These are phyloP conservation scores for Alternaria panax DNA, from an alignment of 2,329 filamentous ascomycete species.

Conservation along the genomic window DNA sequence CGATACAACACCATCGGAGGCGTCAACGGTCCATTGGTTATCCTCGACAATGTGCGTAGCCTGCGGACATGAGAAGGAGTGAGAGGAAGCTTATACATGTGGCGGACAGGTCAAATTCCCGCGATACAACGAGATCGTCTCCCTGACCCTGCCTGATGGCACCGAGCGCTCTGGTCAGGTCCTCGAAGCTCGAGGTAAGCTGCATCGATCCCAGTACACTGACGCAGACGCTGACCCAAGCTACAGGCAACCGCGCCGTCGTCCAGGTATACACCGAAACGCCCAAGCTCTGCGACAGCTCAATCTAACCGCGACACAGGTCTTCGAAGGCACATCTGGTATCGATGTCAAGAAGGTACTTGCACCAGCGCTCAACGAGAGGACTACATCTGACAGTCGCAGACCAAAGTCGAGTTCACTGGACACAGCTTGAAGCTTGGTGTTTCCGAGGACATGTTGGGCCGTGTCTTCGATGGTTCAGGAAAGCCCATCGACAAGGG, in stretches of 20 bases:
- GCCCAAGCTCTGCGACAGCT: not conserved
- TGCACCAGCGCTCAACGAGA: slow-evolving; percentile 13
- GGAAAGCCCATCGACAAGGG: slow-evolving; percentile 99
- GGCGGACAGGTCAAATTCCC: slow-evolving; percentile 88
- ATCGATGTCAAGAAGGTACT: slow-evolving; percentile 95
- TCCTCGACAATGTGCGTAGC: slow-evolving; percentile 86
- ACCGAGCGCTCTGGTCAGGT: slow-evolving; percentile 93
- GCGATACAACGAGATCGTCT: slow-evolving; percentile 97
- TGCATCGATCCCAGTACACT: not conserved
- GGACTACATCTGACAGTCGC: slow-evolving; percentile 34
- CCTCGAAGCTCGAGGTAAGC: slow-evolving; percentile 90
- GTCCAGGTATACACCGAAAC: slow-evolving; percentile 73
- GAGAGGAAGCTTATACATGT: slow-evolving; percentile 30
- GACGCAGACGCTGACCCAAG: slow-evolving; percentile 24
- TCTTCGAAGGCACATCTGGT: slow-evolving; percentile 95
- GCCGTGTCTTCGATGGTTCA: slow-evolving; percentile 97
- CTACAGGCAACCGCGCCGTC: slow-evolving; percentile 84
- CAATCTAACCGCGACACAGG: slow-evolving; percentile 62
- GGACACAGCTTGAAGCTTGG: slow-evolving; percentile 97
- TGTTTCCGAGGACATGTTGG: slow-evolving; percentile 99
- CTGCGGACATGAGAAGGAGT: slow-evolving; percentile 6
- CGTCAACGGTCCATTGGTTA: slow-evolving; percentile 97
- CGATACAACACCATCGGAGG: slow-evolving; percentile 98
- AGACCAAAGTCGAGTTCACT: slow-evolving; percentile 98
- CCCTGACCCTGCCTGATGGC: slow-evolving; percentile 93